Base-by-base conservation (phyloP, 2,329 filamentous ascomycete species). In the Neofusicoccum sp. region DNA sequence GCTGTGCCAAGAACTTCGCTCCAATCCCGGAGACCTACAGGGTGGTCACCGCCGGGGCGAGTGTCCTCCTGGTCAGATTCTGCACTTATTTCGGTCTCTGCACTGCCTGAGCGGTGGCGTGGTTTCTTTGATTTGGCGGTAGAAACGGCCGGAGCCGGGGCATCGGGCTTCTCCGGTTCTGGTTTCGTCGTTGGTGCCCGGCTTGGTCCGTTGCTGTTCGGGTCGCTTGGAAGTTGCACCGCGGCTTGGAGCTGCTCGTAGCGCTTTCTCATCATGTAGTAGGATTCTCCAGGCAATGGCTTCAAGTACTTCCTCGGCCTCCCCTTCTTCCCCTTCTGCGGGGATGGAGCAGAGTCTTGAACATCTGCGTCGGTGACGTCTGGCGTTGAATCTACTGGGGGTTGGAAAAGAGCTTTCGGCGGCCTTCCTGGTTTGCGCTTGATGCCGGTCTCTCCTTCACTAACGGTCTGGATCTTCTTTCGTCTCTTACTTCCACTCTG, bases 1-100 rank as follows among this genome's bases (percentile, higher is more conserved):
- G 94, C 94, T 0, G 92, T 83, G 0, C 91, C 91, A 33, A 97
- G 78, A 1, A 97, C 85, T 67, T 96, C 91, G 67, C 87, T 90
- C 94, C 94, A 98, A 77, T 96, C 90, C 28, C 90, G 84, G 11
- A 87, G 78, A 3, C 34, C 43, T 4, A 16, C 16, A 1, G 44
- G 43, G 9, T 49, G 45, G 3, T 29, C 12, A 11, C 56, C 44
- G 22, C 33, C 1, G 33, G 11, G 6, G 7, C 11, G 41, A 11
- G 8, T 9, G 1, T 12, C 41, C 6, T 44, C 22, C 22, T 22
- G 22, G 22, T 22, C 22, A 2, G 22, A 22, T 22, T 22, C 22
- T 22, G 22, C 22, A 22, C 1, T 22, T 22, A 22, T 44, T 44
- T 6, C 11, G 11, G 41, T 44, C 41, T 6, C 41, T 6, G 7